Base-by-base conservation (phyloP, 2,329 filamentous ascomycete genomes). In the Davidsoniella virescens region DNA sequence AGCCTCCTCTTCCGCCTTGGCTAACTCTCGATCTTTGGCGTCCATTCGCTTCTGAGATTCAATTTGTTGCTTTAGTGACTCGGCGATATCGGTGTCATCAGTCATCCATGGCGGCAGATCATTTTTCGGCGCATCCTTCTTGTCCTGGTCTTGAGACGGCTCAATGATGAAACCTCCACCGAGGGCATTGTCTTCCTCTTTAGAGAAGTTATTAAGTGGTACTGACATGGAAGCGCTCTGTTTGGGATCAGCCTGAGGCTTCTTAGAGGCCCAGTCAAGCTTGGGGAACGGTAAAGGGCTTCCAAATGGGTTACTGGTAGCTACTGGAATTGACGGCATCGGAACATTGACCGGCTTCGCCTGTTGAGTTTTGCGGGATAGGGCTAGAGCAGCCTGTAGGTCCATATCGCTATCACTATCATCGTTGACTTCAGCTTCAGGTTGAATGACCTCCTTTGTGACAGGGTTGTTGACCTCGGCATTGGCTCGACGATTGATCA, bases 231-330 rank as follows among this genome's bases (percentile, higher is more conserved):
- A 33, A 33, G 29, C 3, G 9, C 29, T 12, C 4, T 46, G n/a
- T 7, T 20, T 17, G 6, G 33, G 14, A 10, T n/a, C 20, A 16
- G 37, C 8, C 17, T 5, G 5, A 5, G 10, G 29, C 37, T 43
- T 53, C 14, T 41, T 48, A n/a, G 40, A 39, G 18, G 29, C 45
- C 70, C 75, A 79, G 42, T 83, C 78, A 1, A 94, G 71, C 59
- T 87, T 90, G 57, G 94, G 87, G 59, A 98, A 98, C 0, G 92
- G 92, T 4, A 98, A 64, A 0, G 88, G 87, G 0, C 90, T 90
- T 56, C 77, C 76, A 59, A 94, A 78, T 0, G 76, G 70, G 26
- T 16, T 29, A 2, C 20, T 47, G 25, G 36, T 23, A 36, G 29
- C 33, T 29, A 42, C 42, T n/a, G 51, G 44, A 4, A 45, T 23